Evolutionary conservation across 1,284 basidiomycete genomes (phyloP), one percentile per base, ranked within the genome.

Genomic region (Limonomyces culmigenus): DNA sequence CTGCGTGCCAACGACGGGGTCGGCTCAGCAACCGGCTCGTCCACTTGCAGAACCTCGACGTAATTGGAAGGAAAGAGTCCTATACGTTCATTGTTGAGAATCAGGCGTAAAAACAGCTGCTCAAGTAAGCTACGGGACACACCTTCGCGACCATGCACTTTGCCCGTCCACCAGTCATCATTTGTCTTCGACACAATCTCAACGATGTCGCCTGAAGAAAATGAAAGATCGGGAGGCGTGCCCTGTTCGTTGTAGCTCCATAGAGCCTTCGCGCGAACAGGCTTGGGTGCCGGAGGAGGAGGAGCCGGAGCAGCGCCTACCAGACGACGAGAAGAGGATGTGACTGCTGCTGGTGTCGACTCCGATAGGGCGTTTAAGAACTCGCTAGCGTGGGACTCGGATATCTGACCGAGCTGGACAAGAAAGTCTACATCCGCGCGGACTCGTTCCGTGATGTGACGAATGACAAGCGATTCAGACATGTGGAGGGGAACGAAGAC

Each of bases 161-260:
- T 55, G 20, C 65, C 66, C 18, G 51, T 61, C 67, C 67, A 74
- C 70, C 71, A 74, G 47, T 74, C 70, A 2, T 53, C 47, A 41
- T 73, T 74, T 8, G 62, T 65, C 46, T 72, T 67, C 38, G 63
- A 60, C 12, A 66, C 48, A 37, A 74, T 62, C 35, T 68, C 65
- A 35, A 74, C 67, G 19, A 64, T 55, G 45, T 73, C 70, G 19
- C 67, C 70, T 5, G 59, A 48, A 4, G 48, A 41, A 51, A 73
- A 72, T 0, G 57, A 54, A 2, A 74, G 55, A 46, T 78, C 74
- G 29, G 25, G 32, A 43, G 71, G 76, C 41, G 53, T 46, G 18
- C 63, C 63, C 38, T 67, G 52, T 42, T 74, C 70, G 43, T 79
- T 79, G 52, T 79, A 81, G 2, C 54, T 48, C 77, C 77, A 81